Conservation (phyloP, 768 basidiomycete species). For the Lepiota venenata region DNA sequence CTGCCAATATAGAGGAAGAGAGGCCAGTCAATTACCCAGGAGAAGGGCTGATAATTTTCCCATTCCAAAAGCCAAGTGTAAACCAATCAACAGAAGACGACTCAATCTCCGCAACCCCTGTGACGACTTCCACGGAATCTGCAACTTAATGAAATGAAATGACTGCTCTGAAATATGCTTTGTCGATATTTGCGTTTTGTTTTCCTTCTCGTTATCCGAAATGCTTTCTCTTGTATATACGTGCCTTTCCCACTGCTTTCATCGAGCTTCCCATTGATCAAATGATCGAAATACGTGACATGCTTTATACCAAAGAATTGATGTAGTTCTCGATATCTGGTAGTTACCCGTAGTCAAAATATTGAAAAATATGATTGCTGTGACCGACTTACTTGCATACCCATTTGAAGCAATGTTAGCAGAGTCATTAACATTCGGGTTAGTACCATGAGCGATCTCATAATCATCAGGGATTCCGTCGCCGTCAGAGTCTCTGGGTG, state of each 20-base stretch:
- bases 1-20: neutral
- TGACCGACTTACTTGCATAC: constrained; percentile 27
- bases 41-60: constrained; percentile 10
- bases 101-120: neutral
- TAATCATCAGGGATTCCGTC: constrained; percentile 33
- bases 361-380: neutral
- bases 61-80: neutral
- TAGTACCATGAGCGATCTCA: constrained; percentile 28
- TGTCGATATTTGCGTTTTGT: neutral
- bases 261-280: neutral
- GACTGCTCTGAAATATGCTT: neutral
- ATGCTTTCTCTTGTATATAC: constrained; percentile 2
- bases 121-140: neutral
- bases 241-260: neutral
- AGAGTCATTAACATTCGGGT: constrained; percentile 28
- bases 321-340: constrained; percentile 34
- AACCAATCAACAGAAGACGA: neutral
- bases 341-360: neutral
- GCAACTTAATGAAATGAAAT: neutral
- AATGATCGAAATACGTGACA: constrained; percentile 1
- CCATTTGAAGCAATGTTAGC: constrained; percentile 29
- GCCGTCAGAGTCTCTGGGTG: constrained; percentile 25
- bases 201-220: neutral
- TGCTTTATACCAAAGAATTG: constrained; percentile 26
- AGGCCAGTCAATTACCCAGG: constrained; percentile 12